Percentiles rank a stretch among this genome's conserved stretches.
Evolutionary conservation across 257 asterid genomes (phyloP).

Genomic region (Gardenia jasminoides): DNA sequence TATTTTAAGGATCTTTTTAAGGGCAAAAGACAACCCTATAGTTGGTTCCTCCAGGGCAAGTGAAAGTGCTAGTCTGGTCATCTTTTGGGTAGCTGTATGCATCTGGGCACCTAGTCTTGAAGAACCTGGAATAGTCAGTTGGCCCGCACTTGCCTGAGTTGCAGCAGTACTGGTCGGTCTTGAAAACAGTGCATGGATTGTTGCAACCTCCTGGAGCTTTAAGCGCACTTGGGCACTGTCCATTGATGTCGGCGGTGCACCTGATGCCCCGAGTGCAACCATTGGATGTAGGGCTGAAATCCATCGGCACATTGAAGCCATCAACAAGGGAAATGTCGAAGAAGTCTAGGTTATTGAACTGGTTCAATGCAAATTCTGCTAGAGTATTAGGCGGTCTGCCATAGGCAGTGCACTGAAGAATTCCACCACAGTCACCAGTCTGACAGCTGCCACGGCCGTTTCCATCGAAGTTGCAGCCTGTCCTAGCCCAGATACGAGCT

Average conservation of each 20-base stretch:
- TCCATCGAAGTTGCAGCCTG: constrained; percentile 29
- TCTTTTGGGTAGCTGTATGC: constrained; percentile 47
- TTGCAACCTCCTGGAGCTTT: constrained; percentile 68
- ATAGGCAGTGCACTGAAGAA: constrained; percentile 37
- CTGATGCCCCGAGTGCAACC: constrained; percentile 25
- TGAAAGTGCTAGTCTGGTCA: constrained; percentile 27
- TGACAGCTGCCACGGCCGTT: constrained; percentile 29
- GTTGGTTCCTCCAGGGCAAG: constrained; percentile 25
- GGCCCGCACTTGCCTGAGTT: constrained; percentile 57
- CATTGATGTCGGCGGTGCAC: constrained; percentile 54
- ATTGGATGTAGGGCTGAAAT: constrained; percentile 13
- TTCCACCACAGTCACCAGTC: constrained; percentile 40
- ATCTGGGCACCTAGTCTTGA: constrained; percentile 54
- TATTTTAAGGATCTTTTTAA: not conserved
- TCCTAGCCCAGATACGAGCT: constrained; percentile 44
- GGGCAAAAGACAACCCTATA: constrained; percentile 39
- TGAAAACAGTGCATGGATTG: constrained; percentile 69
- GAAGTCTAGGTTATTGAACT: constrained; percentile 42
- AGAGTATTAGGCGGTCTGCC: constrained; percentile 61
- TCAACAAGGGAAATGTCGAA: constrained; percentile 61
- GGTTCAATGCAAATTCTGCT: constrained; percentile 49
- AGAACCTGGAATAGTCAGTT: constrained; percentile 47
- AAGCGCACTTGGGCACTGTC: constrained; percentile 52
- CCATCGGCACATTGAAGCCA: constrained; percentile 60
- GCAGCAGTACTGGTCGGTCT: constrained; percentile 68